Base-by-base conservation (phyloP, 2,329 filamentous ascomycete genomes). In the Nigrospora oryzae region DNA sequence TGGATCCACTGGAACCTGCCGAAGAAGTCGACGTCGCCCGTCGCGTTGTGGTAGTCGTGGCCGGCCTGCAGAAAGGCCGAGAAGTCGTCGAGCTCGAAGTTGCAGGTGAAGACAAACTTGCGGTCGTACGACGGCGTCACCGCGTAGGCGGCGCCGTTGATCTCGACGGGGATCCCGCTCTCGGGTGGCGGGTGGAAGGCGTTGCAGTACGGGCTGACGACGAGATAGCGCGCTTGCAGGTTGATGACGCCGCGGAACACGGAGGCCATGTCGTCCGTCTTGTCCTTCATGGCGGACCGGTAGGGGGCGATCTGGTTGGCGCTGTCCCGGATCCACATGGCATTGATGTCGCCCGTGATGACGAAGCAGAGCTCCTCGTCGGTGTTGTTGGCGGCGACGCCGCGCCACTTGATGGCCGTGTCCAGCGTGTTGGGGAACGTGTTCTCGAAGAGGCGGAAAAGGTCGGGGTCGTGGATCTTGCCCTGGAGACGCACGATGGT, bases 161-260 rank as follows among this genome's bases (percentile, higher is more conserved):
- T 56, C 1, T 73, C 65, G 1, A 84, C 77, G 2, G 65, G 58
- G 12, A 91, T 70, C 16, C 78, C 76, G 45, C 86, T 87, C 43
- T 89, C 87, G 3, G 78, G 71, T 0, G 91, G 91, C 0, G 91
- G 87, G 60, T 95, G 90, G 66, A 96, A 97, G 34, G 90, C 87
- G 64, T 96, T 95, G 73, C 91, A 97, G 67, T 90, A 91, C 1
- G 91, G 90, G 8, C 75, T 74, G 11, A 74, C 73, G 43, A 79
- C 69, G 41, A 89, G 67, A 61, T 88, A 89, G 46, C 85, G 75
- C 7, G 82, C 75, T 58, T 89, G 86, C 1, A 89, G 74, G 60
- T 89, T 89, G 61, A 89, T 86, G 30, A 82, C 81, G 28, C 86
- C 86, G 23, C 84, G 76, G 63, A 80, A 89, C 5, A 89, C 68